Conservation (phyloP, 371 early-diverging fungal genomes). For the Apophysomyces trapeziformis region DNA sequence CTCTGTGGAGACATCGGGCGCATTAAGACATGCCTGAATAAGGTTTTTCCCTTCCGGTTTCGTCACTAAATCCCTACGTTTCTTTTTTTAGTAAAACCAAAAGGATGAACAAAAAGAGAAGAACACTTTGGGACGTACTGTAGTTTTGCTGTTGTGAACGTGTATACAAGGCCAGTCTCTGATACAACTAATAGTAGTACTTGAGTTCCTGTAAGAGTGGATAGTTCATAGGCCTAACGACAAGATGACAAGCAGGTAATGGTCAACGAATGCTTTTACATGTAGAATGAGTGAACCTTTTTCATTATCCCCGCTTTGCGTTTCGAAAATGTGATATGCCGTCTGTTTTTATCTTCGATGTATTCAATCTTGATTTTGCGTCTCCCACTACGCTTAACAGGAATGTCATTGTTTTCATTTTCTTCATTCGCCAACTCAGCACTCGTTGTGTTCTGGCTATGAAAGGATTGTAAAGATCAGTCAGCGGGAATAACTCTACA, state of each 20-base stretch:
- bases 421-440: no score
- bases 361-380: slow-evolving; percentile 97
- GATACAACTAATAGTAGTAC: slow-evolving; percentile 94
- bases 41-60: slow-evolving; percentile 91
- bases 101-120: no score
- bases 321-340: slow-evolving; percentile 98
- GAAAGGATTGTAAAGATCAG: no score
- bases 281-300: slow-evolving; percentile 63
- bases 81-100: neutral
- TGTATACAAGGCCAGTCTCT: slow-evolving; percentile 97
- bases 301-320: slow-evolving; percentile 99
- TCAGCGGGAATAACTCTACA: no score
- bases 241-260: slow-evolving; percentile 1
- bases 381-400: slow-evolving; percentile 53
- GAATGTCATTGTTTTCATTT: no score
- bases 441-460: no score
- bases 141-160: slow-evolving; percentile 95
- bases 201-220: slow-evolving; percentile 95
- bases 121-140: slow-evolving; percentile 36
- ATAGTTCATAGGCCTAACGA: slow-evolving; percentile 89
- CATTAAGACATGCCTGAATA: slow-evolving; percentile 93
- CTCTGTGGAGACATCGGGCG: slow-evolving; percentile 64
- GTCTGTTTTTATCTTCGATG: slow-evolving; percentile 92
- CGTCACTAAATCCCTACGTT: slow-evolving; percentile 78
- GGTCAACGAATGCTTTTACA: no score